phyloP scores from a whole-genome alignment of 2,329 filamentous ascomycete species.

The Aureobasidium sp. region DNA sequence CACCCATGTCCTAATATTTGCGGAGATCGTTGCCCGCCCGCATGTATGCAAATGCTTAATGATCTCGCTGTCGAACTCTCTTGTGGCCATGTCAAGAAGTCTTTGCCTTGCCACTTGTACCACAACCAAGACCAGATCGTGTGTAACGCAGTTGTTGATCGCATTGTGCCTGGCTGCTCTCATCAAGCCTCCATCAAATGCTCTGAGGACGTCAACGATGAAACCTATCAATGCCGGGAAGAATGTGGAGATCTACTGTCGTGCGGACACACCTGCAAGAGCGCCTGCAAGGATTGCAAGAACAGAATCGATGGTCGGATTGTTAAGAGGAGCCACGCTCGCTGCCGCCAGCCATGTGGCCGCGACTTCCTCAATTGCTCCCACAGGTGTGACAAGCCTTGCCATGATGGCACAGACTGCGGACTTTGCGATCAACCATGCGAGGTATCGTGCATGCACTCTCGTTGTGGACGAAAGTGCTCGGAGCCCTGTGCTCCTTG shows the following conservation, averaged over 20 bases:
- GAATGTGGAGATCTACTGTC: slow-evolving; percentile 41
- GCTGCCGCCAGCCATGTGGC: slow-evolving; percentile 45
- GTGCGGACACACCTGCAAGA: slow-evolving; percentile 55
- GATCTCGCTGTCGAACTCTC: slow-evolving; percentile 25
- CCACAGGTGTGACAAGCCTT: slow-evolving; percentile 47
- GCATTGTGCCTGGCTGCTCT: slow-evolving; percentile 47
- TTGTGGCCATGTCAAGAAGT: slow-evolving; percentile 25
- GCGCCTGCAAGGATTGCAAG: slow-evolving; percentile 46
- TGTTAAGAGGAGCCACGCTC: slow-evolving; percentile 36
- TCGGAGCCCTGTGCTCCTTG: slow-evolving; percentile 57
- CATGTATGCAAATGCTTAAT: slow-evolving; percentile 23
- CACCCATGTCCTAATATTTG: slow-evolving; percentile 39
- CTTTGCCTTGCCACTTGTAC: slow-evolving; percentile 24
- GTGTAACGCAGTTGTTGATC: slow-evolving; percentile 44
- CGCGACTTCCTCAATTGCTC: slow-evolving; percentile 48
- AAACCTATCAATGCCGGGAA: slow-evolving; percentile 42
- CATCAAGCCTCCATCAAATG: slow-evolving; percentile 51
- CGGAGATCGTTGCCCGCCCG: slow-evolving; percentile 27
- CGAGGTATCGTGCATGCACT: slow-evolving; percentile 52
- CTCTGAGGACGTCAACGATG: slow-evolving; percentile 36
- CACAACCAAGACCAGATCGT: slow-evolving; percentile 42
- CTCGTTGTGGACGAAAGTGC: slow-evolving; percentile 49
- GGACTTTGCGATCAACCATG: slow-evolving; percentile 45
- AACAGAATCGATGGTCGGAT: slow-evolving; percentile 28
- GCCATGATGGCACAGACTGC: slow-evolving; percentile 47